phyloP scores from a whole-genome alignment of 202 grass and related monocot species.

The Saccharum hybrid region DNA sequence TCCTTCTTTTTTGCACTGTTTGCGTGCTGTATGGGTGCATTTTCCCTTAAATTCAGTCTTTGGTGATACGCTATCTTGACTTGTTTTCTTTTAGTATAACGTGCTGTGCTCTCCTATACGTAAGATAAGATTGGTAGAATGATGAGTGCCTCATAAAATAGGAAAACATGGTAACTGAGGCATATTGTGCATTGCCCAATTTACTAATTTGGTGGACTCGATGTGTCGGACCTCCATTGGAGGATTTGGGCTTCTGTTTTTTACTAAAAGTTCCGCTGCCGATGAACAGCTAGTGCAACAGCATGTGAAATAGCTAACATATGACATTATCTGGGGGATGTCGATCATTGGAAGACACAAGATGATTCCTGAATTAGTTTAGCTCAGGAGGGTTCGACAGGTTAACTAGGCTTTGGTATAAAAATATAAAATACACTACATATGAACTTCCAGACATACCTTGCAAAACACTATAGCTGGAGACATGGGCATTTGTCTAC shows the following conservation, averaged over 20 bases:
- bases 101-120: constrained; percentile 21
- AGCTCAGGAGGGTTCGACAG: background rate
- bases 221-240: constrained; percentile 27
- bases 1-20: constrained; percentile 32
- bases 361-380: background rate
- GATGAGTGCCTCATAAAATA: background rate
- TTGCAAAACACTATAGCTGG: constrained; percentile 8
- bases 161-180: constrained; percentile 32
- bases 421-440: background rate
- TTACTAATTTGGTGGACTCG: background rate
- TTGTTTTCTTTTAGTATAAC: constrained; percentile 41
- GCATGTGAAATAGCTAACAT: background rate
- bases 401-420: constrained; percentile 24
- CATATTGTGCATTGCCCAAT: background rate
- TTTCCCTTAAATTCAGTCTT: background rate
- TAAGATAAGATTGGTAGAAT: constrained; percentile 33
- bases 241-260: background rate
- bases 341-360: background rate
- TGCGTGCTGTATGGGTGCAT: background rate
- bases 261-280: constrained; percentile 11
- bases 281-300: background rate
- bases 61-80: constrained; percentile 20
- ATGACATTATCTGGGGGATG: constrained; percentile 2
- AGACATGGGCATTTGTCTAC: constrained; percentile 29
- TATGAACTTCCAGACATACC: constrained; percentile 20